Conservation (phyloP, 805 yeast genomes). For the Metschnikowia henanensis region DNA sequence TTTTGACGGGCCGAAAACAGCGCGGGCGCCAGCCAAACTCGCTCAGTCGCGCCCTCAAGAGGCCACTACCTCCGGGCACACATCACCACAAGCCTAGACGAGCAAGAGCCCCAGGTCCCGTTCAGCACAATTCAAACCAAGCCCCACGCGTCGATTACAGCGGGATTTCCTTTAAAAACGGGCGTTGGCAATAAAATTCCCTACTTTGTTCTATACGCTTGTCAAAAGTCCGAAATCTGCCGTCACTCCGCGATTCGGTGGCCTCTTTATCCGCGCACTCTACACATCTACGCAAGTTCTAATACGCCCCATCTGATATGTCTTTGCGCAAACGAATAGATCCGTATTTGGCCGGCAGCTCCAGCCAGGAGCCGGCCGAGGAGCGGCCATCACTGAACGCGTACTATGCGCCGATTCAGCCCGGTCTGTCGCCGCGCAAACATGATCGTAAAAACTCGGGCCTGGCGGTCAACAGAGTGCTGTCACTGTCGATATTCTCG, state of each 20-base stretch:
- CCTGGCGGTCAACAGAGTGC: conserved; percentile 24
- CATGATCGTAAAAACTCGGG: neutral
- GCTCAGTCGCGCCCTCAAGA: no score
- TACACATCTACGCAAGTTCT: neutral
- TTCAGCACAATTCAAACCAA: no score
- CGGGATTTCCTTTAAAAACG: no score
- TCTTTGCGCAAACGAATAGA: conserved; percentile 24
- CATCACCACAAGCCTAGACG: neutral
- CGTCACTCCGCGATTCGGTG: no score
- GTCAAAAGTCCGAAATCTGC: no score
- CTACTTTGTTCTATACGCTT: no score
- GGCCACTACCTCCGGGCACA: conserved; percentile 1
- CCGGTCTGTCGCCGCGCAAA: conserved; percentile 23
- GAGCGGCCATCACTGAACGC: conserved; percentile 9
- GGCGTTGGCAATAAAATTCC: no score
- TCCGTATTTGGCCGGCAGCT: conserved; percentile 18
- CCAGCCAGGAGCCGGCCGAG: conserved; percentile 2
- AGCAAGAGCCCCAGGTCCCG: neutral
- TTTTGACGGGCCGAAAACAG: no score
- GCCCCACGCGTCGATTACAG: no score
- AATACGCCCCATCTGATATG: conserved; percentile 8
- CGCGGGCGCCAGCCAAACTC: no score
- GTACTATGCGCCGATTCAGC: conserved; percentile 17
- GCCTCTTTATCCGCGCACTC: neutral
- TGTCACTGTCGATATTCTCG: conserved; percentile 39